These are phyloP conservation scores for Suillus hirtellus DNA, from an alignment of 768 basidiomycete genomes.

Conservation along the genomic window DNA sequence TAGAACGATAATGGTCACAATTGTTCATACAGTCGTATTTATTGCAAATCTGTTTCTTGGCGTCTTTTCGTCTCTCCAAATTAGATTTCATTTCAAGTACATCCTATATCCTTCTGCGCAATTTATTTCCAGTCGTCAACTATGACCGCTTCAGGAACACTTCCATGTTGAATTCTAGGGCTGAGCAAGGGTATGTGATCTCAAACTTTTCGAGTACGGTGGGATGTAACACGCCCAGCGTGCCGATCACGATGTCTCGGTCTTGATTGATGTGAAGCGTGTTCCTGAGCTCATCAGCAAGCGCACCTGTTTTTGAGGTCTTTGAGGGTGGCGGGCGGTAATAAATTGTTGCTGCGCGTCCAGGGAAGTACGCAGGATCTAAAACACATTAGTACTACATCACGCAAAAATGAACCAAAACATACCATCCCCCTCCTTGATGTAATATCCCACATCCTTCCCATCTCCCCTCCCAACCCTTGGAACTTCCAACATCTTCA, in stretches of 20 bases:
- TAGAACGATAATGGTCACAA: background rate
- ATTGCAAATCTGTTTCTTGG: constrained; percentile 1
- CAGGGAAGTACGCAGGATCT: constrained; percentile 96
- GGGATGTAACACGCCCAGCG: constrained; percentile 93
- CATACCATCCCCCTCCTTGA: constrained; percentile 83
- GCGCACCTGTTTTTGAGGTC: constrained; percentile 13
- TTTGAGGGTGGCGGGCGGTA: constrained; percentile 57
- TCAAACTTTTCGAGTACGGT: constrained; percentile 91
- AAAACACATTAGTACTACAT: constrained; percentile 11
- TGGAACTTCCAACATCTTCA: constrained; percentile 95
- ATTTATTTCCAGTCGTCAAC: constrained; percentile 8
- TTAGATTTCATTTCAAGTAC: constrained; percentile 11
- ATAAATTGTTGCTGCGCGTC: constrained; percentile 89
- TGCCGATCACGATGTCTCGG: constrained; percentile 77
- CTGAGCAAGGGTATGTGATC: constrained; percentile 91
- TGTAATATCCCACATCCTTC: constrained; percentile 82
- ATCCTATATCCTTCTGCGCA: constrained; percentile 5
- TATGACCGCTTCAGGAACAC: constrained; percentile 76
- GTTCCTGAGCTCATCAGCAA: constrained; percentile 46
- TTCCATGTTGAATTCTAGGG: constrained; percentile 91
- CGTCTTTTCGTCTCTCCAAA: constrained; percentile 1
- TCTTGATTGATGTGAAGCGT: constrained; percentile 35
- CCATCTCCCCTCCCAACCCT: constrained; percentile 63
- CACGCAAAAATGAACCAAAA: background rate
- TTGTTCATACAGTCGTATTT: constrained; percentile 1